Base-by-base conservation (phyloP, 192 early-diverging fungal genomes). In the Coemansia sp. region DNA sequence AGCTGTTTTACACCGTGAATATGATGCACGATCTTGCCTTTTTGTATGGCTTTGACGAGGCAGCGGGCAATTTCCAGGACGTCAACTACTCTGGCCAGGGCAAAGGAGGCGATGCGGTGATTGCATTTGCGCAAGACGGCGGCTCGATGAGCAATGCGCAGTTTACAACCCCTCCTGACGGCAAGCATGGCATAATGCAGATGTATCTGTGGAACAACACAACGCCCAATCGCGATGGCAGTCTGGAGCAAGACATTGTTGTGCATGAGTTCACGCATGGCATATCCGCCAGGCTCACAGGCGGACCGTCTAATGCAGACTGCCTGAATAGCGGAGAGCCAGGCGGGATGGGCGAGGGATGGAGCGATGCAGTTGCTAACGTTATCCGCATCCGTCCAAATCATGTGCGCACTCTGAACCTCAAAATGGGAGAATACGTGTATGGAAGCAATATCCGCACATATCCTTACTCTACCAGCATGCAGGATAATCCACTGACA, bases 271-370 rank as follows among this genome's bases (percentile, higher is more conserved):
- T 93, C 61, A 86, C 91, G 11, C 95, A 97, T 67, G 95, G 95
- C 48, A 89, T 97, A 58, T 91, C 90, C 20, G 94, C 83, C 25
- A 85, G 95, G 32, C 83, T 97, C 65, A 96, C 94, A 1, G 95
- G 95, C 63, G 95, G 95, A 10, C 94, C 93, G 10, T 82, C 82
- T 57, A 96, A 98, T 85, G 86, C 87, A 36, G 90, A 89, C 58
- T 98, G 96, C 64, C 83, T 98, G 60, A 91, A 88, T 38, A 90
- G 88, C 86, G 93, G 92, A 38, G 93, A 94, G 82, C 80, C 92
- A n/a, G 93, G 90, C 45, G 93, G 91, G 34, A 93, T 94, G 91
- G 90, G 94, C 50, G 96, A 98, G 83, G 96, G 96, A 11, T 98
- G 94, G 94, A 93, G 94, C 30, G 94, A 98, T 65, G 89, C 87